Evolutionary conservation across 2,329 filamentous ascomycete genomes (phyloP), one percentile per base, ranked within the genome.

Genomic region (Talaromyces sp.): DNA sequence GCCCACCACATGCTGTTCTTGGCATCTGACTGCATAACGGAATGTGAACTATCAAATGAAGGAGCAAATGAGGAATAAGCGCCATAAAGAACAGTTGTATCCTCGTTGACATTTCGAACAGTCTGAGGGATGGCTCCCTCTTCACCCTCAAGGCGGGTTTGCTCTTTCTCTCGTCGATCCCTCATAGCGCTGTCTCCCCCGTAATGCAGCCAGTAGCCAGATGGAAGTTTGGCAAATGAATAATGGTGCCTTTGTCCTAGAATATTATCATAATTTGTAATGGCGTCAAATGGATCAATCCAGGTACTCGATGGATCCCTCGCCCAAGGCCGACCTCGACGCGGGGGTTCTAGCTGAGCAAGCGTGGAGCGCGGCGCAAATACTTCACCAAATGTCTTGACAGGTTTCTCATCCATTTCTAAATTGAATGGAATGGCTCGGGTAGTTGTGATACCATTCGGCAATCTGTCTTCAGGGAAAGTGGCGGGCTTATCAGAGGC

Each of bases 371-470:
- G 76, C 63, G 80, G 76, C 10, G 76, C 72, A 67, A 83, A 83
- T 13, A 82, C 75, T 27, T 82, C 78, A 19, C 78, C 79, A 64
- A 83, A 78, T 22, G 78, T 81, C 53, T 76, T 77, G 49, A 74
- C 74, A 13, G 72, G 63, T 49, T 71, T 71, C 19, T 72, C 72
- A n/a, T 72, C 64, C 60, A 66, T 68, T 56, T 75, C 72, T 8
- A 73, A 65, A 60, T 76, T 79, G 31, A 82, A 77, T 2, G 89
- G 86, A 45, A 89, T 78, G 5, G 92, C 83, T 68, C 88, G 88
- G 2, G 89, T 91, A 5, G 87, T 84, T 22, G 87, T 86, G 49
- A 97, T 86, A 43, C 92, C 92, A 65, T 87, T 89, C 0, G 93
- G 93, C 29, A 97, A 80, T 22, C 82, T 85, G 43, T 84, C 82